Percentiles rank a stretch among this genome's conserved stretches.
These are phyloP conservation scores for Rachicladosporium sp. DNA, from an alignment of 2,329 filamentous ascomycete species.

Conservation along the genomic window DNA sequence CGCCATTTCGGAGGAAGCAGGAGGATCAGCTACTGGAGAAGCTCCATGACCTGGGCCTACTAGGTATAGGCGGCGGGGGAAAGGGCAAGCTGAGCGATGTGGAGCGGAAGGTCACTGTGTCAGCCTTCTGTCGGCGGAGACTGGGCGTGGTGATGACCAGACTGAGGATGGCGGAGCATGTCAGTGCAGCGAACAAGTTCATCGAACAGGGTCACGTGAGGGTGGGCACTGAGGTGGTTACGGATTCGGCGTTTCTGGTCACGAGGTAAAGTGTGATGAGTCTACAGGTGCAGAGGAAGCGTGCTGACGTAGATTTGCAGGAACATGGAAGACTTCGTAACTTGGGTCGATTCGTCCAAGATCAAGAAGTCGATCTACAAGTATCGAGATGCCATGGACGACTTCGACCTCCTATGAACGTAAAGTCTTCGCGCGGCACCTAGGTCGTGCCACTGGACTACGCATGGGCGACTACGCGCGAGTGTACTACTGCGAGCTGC, in stretches of 20 bases:
- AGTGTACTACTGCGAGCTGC: too few relatives aligned
- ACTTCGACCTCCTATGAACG: conserved; percentile 70
- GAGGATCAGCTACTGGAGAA: conserved; percentile 84
- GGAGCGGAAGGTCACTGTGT: conserved; percentile 80
- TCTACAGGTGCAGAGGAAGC: not conserved
- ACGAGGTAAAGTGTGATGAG: conserved; percentile 37
- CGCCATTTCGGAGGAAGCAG: conserved; percentile 65
- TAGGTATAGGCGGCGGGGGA: conserved; percentile 53
- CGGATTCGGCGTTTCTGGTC: conserved; percentile 79
- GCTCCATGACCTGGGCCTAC: conserved; percentile 80
- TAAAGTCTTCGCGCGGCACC: too few relatives aligned
- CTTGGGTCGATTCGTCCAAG: conserved; percentile 92
- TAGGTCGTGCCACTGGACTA: too few relatives aligned
- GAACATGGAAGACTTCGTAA: conserved; percentile 90
- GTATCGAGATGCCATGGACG: conserved; percentile 88
- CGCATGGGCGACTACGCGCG: too few relatives aligned
- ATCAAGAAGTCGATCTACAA: conserved; percentile 93
- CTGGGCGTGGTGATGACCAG: conserved; percentile 86
- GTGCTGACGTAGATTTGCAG: conserved; percentile 25
- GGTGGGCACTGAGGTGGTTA: conserved; percentile 80
- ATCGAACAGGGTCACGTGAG: conserved; percentile 91
- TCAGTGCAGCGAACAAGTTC: conserved; percentile 67
- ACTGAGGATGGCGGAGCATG: conserved; percentile 80
- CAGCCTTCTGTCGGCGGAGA: conserved; percentile 70
- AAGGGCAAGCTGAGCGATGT: conserved; percentile 55